Evolutionary conservation across 352 stramenopile species (phyloP), one percentile per base, ranked within the genome.

Genomic region (Phytophthora cryptogea): DNA sequence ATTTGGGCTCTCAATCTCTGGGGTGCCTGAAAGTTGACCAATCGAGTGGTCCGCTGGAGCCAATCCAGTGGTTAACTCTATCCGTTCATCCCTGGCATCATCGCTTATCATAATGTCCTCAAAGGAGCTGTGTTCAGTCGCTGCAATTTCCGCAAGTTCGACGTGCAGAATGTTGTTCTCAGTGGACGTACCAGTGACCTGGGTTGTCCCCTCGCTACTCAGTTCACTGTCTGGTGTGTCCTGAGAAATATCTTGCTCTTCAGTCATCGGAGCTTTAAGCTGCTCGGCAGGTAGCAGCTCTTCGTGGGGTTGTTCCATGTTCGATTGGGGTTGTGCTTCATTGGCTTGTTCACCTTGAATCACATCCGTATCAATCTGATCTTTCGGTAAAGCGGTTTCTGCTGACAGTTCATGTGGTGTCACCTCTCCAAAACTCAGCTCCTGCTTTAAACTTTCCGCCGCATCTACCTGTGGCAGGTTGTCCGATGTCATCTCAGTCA

Each of bases 401-500:
- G 13, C 31, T 36, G 23, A n/a, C 2, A 49, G 31, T 32, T 41
- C 44, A 55, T 52, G n/a, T 4, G 35, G 26, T 27, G 13, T 28
- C 31, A 35, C 43, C 9, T 20, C 27, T 28, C 53, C n/a, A 16
- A 8, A 4, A 5, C 31, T 28, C n/a, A 74, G n/a, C 16, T 59
- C 13, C 26, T 23, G 51, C 16, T 55, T 58, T 3, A 70, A 50
- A 2, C 33, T 54, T 23, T 28, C 14, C 26, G 40, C 41, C 28
- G 51, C 52, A 50, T 62, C 31, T 17, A 68, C 8, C 5, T 59
- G 46, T 10, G 30, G 23, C 27, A 62, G 50, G 27, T 4, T 51
- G 8, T 62, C 47, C 26, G n/a, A 20, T 28, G 26, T 17, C 0
- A 56, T 40, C 17, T 47, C 46, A 40, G 54, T 41, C 27, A 63